phyloP scores from a whole-genome alignment of 192 early-diverging fungal genomes.

The Coemansia sp. region DNA sequence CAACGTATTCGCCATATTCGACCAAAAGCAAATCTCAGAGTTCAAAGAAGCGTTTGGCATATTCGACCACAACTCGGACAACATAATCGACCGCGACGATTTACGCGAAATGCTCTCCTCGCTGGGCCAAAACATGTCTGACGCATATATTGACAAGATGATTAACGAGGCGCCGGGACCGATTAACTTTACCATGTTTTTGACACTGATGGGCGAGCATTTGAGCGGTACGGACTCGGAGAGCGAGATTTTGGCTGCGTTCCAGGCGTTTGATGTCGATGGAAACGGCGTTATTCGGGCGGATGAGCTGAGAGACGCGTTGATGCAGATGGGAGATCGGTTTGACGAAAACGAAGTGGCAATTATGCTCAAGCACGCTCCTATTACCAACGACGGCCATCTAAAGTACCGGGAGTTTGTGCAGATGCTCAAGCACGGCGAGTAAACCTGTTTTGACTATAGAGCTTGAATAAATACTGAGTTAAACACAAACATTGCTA shows the following conservation, averaged over 20 bases:
- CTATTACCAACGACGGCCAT: slow-evolving; percentile 68
- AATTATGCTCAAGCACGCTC: slow-evolving; percentile 89
- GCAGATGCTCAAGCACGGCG: slow-evolving; percentile 85
- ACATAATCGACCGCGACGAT: slow-evolving; percentile 89
- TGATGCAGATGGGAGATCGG: slow-evolving; percentile 93
- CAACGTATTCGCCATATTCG: slow-evolving; percentile 98
- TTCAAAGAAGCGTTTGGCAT: slow-evolving; percentile 97
- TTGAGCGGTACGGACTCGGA: slow-evolving; percentile 89
- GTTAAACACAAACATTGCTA: not conserved
- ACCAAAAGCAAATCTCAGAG: slow-evolving; percentile 91
- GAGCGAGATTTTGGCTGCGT: slow-evolving; percentile 85
- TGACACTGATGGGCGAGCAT: slow-evolving; percentile 95
- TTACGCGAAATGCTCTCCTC: slow-evolving; percentile 84
- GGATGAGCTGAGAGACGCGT: slow-evolving; percentile 76
- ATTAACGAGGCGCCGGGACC: slow-evolving; percentile 79
- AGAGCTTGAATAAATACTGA: not conserved
- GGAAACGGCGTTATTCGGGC: slow-evolving; percentile 78
- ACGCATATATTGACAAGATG: slow-evolving; percentile 86
- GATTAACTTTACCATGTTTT: slow-evolving; percentile 98
- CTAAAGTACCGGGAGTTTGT: slow-evolving; percentile 95
- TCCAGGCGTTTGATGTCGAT: slow-evolving; percentile 88
- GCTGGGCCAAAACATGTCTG: slow-evolving; percentile 66
- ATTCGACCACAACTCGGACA: slow-evolving; percentile 92
- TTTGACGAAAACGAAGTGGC: slow-evolving; percentile 93
- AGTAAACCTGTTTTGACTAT: slow-evolving; percentile 14